Evolutionary conservation across 2,329 filamentous ascomycete genomes (phyloP).

Genomic region (Talaromyces islandicus): DNA sequence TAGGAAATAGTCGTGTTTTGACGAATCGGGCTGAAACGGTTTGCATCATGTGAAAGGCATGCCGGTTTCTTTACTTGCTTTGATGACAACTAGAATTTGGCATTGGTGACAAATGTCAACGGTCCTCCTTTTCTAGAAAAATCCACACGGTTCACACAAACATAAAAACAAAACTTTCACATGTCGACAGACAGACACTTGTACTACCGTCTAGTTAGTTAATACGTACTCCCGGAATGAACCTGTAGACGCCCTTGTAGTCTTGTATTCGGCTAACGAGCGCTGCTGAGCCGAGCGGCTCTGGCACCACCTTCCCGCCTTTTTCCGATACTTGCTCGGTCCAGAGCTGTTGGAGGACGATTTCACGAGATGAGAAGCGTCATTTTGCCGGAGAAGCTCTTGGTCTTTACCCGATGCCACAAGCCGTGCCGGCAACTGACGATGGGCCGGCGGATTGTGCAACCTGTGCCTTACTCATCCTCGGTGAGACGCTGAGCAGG

Average conservation of each 20-base stretch:
- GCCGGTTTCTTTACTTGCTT: neutral
- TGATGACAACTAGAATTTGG: neutral
- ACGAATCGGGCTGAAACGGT: neutral
- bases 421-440: neutral
- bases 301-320: slow-evolving; percentile 2
- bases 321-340: slow-evolving; percentile 9
- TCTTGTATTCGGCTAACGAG: neutral
- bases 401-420: neutral
- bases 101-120: neutral
- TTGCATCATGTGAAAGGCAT: neutral
- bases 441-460: neutral
- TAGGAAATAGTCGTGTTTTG: neutral
- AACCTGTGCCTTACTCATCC: neutral
- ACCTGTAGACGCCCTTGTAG: neutral
- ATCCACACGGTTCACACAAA: neutral
- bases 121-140: neutral
- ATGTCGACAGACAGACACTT: neutral
- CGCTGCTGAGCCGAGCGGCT: neutral
- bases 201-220: neutral
- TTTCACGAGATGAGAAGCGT: neutral
- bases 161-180: neutral
- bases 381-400: neutral
- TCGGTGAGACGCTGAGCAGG: neutral
- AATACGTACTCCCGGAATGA: neutral
- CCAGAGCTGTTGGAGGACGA: neutral